Conservation (phyloP, 2,329 filamentous ascomycete species). For the Aspergillus phoenicis region DNA sequence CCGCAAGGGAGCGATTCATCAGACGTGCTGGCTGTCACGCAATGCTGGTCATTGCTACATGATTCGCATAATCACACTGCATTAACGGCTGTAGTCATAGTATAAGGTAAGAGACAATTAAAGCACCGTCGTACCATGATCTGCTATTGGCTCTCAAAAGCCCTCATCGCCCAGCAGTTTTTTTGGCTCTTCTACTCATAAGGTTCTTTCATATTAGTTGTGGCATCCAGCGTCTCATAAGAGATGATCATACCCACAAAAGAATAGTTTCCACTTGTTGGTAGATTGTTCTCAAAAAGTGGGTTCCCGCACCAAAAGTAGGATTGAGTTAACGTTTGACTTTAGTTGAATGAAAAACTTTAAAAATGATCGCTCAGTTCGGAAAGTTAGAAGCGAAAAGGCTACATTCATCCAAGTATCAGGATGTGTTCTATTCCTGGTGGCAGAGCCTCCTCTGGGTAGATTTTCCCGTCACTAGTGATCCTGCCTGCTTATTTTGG, state of each 20-base stretch:
- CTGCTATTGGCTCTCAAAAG: background rate
- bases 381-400: background rate
- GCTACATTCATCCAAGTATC: background rate
- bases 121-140: background rate
- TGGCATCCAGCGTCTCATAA: background rate
- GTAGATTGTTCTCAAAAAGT: background rate
- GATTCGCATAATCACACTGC: too few relatives aligned
- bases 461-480: background rate
- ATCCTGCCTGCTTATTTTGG: background rate
- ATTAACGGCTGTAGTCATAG: background rate
- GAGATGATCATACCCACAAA: background rate
- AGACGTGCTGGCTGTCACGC: background rate
- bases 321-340: background rate
- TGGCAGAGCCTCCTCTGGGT: background rate
- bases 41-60: background rate
- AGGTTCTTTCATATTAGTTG: background rate
- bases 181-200: background rate
- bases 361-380: background rate
- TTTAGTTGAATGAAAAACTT: background rate
- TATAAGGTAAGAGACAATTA: background rate
- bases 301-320: background rate
- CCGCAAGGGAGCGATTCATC: background rate
- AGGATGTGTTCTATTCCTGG: background rate
- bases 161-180: too few relatives aligned
- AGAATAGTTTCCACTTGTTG: background rate